phyloP scores from a whole-genome alignment of 2,329 filamentous ascomycete species.

The Bertia moriformis region DNA sequence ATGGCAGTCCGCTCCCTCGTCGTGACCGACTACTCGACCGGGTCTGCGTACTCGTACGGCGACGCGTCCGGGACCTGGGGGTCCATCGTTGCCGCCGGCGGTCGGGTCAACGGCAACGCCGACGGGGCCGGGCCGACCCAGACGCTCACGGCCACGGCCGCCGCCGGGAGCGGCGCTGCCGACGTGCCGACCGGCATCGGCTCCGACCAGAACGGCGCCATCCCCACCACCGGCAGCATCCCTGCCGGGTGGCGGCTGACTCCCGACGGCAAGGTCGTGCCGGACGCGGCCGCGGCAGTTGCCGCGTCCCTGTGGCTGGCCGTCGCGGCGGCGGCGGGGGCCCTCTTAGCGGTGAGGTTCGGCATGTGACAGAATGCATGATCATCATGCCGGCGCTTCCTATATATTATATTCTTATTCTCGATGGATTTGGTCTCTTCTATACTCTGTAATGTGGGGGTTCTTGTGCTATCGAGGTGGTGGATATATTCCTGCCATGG shows the following conservation, averaged over 20 bases:
- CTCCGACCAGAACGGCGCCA: constrained; percentile 33
- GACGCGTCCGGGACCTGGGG: constrained; percentile 66
- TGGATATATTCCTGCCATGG: too few species aligned
- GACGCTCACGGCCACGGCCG: constrained; percentile 44
- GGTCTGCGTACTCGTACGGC: constrained; percentile 68
- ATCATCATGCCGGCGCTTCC: too few species aligned
- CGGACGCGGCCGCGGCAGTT: constrained; percentile 52
- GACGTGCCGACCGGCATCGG: constrained; percentile 58
- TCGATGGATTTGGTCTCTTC: too few species aligned
- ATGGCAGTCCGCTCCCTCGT: constrained; percentile 69
- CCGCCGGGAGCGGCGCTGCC: constrained; percentile 44
- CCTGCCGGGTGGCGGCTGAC: constrained; percentile 74
- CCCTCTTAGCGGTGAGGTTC: constrained; percentile 3
- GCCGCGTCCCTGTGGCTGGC: constrained; percentile 10
- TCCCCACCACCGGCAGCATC: constrained; percentile 36
- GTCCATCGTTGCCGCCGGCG: constrained; percentile 70
- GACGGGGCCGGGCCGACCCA: constrained; percentile 38
- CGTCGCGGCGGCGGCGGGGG: constrained; percentile 10
- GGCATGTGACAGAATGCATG: background rate
- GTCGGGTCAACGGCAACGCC: constrained; percentile 57
- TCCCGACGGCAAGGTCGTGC: constrained; percentile 64
- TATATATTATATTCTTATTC: too few species aligned
- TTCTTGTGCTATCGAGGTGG: too few species aligned
- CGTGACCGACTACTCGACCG: constrained; percentile 86
- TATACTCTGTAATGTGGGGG: too few species aligned